Percentiles rank a stretch among this genome's conserved stretches.
Evolutionary conservation across 192 early-diverging fungal genomes (phyloP).

Genomic region (Podila horticola): DNA sequence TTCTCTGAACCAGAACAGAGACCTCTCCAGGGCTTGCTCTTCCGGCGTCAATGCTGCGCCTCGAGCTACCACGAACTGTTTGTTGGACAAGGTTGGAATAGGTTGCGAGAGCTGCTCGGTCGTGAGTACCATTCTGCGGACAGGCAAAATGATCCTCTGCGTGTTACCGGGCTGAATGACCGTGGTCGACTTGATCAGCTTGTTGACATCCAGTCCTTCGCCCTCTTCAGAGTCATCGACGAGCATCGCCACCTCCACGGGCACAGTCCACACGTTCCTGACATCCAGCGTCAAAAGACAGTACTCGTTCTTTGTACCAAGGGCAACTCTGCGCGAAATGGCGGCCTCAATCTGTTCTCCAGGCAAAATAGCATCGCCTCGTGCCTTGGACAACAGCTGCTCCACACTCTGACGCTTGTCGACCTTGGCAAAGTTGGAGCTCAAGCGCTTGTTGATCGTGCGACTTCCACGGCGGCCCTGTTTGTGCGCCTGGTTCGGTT

Average conservation of each 20-base stretch:
- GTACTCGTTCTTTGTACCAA: slow-evolving; percentile 67
- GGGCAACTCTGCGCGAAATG: slow-evolving; percentile 39
- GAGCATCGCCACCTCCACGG: slow-evolving; percentile 78
- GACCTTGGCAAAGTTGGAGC: slow-evolving; percentile 44
- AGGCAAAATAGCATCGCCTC: slow-evolving; percentile 39
- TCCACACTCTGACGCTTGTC: slow-evolving; percentile 50
- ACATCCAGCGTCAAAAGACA: slow-evolving; percentile 85
- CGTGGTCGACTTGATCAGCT: slow-evolving; percentile 45
- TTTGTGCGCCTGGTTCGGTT: neutral
- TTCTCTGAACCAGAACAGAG: slow-evolving; percentile 83
- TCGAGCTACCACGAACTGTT: slow-evolving; percentile 82
- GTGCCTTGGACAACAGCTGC: slow-evolving; percentile 41
- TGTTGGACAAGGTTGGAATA: slow-evolving; percentile 78
- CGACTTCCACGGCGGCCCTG: slow-evolving; percentile 41
- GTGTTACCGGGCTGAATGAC: slow-evolving; percentile 48
- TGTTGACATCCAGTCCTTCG: slow-evolving; percentile 32
- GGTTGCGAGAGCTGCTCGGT: slow-evolving; percentile 54
- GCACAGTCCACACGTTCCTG: slow-evolving; percentile 73
- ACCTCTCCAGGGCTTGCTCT: slow-evolving; percentile 64
- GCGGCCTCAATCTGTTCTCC: slow-evolving; percentile 49
- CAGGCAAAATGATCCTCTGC: slow-evolving; percentile 72
- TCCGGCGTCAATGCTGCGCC: slow-evolving; percentile 56
- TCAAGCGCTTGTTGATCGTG: slow-evolving; percentile 45
- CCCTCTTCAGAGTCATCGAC: slow-evolving; percentile 68
- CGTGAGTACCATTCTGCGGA: slow-evolving; percentile 68